A percentile compares a stretch with the other conserved stretches of the same genome.
These are phyloP conservation scores for Neltuma alba DNA, from an alignment of 306 rosid species.

Conservation along the genomic window DNA sequence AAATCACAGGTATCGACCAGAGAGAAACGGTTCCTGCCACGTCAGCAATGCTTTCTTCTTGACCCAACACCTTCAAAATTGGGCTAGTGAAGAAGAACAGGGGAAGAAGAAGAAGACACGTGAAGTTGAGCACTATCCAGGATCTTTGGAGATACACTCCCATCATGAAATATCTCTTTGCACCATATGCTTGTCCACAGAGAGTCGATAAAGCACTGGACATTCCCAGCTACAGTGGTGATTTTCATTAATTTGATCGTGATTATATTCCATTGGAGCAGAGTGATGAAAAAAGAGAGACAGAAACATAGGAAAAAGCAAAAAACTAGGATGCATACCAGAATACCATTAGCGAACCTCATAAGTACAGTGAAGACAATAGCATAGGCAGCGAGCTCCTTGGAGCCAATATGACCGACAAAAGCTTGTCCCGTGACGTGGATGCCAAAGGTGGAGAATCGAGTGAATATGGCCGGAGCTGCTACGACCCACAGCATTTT, in stretches of 20 bases:
- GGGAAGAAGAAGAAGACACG: neutral
- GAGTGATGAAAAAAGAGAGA: too few relatives aligned
- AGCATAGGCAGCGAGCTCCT: conserved; percentile 59
- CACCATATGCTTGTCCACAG: conserved; percentile 51
- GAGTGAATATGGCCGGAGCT: conserved; percentile 56
- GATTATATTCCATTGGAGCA: too few relatives aligned
- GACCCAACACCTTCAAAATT: conserved; percentile 41
- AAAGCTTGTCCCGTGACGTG: conserved; percentile 52
- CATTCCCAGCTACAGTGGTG: conserved; percentile 57
- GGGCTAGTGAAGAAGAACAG: conserved; percentile 44
- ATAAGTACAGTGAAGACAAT: conserved; percentile 49
- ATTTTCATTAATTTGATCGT: too few relatives aligned
- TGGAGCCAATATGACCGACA: conserved; percentile 52
- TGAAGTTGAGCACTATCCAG: conserved; percentile 41
- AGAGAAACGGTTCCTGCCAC: conserved; percentile 34
- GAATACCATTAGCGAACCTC: conserved; percentile 54
- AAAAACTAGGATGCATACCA: too few relatives aligned
- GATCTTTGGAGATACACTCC: conserved; percentile 65
- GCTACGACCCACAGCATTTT: conserved; percentile 56
- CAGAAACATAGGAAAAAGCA: too few relatives aligned
- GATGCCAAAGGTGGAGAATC: conserved; percentile 51
- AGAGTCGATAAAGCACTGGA: conserved; percentile 45
- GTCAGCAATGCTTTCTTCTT: conserved; percentile 37
- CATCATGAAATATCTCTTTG: conserved; percentile 54
- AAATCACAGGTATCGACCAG: conserved; percentile 47